Base-by-base conservation (phyloP, 2,329 filamentous ascomycete species). In the Colletotrichum tabaci region DNA sequence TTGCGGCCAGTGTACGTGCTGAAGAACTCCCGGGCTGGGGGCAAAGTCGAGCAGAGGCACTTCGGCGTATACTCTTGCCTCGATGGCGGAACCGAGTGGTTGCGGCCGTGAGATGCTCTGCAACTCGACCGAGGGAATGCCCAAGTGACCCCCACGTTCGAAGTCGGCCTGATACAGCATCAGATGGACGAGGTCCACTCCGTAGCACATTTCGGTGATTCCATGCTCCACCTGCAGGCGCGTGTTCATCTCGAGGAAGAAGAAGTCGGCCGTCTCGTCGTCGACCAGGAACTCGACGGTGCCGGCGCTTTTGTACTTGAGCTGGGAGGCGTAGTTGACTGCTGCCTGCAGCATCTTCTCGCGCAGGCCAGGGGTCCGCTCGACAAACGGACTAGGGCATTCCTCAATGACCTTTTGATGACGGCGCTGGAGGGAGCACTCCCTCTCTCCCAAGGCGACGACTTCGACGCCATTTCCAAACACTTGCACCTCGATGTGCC, bases 171-270 rank as follows among this genome's bases (percentile, higher is more conserved):
- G 60, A 6, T 38, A 16, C 12, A 68, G 60, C 66, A 68, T 68
- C 10, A 72, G 50, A 12, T 67, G 64, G 13, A 71, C 68, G 12
- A 71, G 46, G 4, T 71, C 68, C 4, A 71, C 42, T 4, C 49
- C 47, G 13, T 50, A 58, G 23, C 58, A 61, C 26, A 58, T 35
- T 30, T 68, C 60, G 4, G 66, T 56, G 13, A 68, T 91, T 0
- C 92, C 92, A 74, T 95, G 93, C 77, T 95, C 93, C 30, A 95
- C 93, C 75, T 95, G 93, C 3, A 95, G 80, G 10, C 93, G 85
- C 0, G 93, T 74, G 84, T 88, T 86, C 77, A 88, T 85, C 68
- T 68, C 66, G 23, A 68, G 42, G 16, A 68, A 68, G 44, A 86
- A 86, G 67, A 82, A 84, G 4, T 76, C 70, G 0, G 73, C 75